Evolutionary conservation across 2,329 filamentous ascomycete species (phyloP), one percentile per base, ranked within the genome.

Genomic region (Talaromyces sp.): DNA sequence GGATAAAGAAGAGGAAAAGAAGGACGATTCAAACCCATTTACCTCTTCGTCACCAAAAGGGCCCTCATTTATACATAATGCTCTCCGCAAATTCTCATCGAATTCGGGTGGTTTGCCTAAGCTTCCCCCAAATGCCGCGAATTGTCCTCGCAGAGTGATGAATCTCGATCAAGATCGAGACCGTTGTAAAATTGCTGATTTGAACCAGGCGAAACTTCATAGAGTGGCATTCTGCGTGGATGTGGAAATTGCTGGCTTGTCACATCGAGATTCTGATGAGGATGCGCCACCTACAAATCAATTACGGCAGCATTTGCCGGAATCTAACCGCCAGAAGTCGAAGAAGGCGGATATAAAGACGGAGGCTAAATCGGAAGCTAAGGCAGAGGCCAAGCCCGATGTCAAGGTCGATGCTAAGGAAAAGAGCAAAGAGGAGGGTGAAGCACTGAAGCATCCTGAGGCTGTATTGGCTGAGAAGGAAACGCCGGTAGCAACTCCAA

Each of bases 191-290:
- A 85, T 97, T 27, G 78, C 84, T 4, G 92, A 96, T 61, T 78
- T 99, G 42, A 86, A 91, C 60, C 85, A 87, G 65, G 84, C 85
- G 44, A 96, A 94, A 70, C 74, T 99, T 54, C 84, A 91, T 49
- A 85, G 91, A 48, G 94, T 99, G 0, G 89, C 93, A 0, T 99
- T 99, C 67, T 96, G 90, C 63, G 94, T 99, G 2, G 94, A 99
- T 67, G 92, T 99, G 4, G 94, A 99, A 71, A 96, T 99, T 66
- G 93, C 93, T 3, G 90, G 91, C 0, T 86, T 90, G 67, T 90
- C 92, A 20, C 86, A 85, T 62, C 94, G 95, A 62, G 89, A 94
- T 3, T 79, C 79, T 14, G 71, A 80, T 9, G 75, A 77, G 14
- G 75, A 80, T n/a, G 73, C 71, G 47, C 65, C 65, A 50, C 75